Percentiles rank a stretch among this genome's conserved stretches.
Evolutionary conservation across 164 flowering plant genomes (phyloP).

Genomic region (Dillenia turbinata): DNA sequence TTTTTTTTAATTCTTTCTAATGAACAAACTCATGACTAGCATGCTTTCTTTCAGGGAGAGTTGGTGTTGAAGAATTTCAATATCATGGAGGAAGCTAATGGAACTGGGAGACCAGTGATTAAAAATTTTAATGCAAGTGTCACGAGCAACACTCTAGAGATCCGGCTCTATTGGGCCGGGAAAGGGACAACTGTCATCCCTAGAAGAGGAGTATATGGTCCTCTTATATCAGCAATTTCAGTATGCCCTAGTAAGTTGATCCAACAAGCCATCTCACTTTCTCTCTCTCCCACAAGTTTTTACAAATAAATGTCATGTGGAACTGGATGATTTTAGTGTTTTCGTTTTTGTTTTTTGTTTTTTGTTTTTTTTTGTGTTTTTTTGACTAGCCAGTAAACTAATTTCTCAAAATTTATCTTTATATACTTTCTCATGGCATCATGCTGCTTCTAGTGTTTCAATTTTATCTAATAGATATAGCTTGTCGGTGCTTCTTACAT

Average conservation of each 20-base stretch:
- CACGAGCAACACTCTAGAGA: constrained; percentile 25
- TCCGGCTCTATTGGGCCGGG: constrained; percentile 41
- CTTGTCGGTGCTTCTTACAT: too few relatives aligned
- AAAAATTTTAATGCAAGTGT: constrained; percentile 25
- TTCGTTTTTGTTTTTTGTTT: too few relatives aligned
- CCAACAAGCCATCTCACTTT: not conserved
- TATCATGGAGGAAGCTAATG: constrained; percentile 34
- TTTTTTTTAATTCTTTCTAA: not conserved
- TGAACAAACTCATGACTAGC: not conserved
- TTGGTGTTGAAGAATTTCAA: constrained; percentile 32
- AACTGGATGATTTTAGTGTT: not conserved
- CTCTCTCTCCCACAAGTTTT: too few relatives aligned
- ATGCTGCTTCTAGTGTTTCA: too few relatives aligned
- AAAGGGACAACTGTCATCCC: constrained; percentile 41
- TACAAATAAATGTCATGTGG: too few relatives aligned
- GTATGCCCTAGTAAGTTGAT: constrained; percentile 23
- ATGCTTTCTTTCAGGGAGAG: constrained; percentile 20
- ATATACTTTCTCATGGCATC: too few relatives aligned
- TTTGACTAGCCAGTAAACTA: too few relatives aligned
- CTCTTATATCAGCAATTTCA: constrained; percentile 49
- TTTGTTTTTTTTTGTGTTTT: too few relatives aligned
- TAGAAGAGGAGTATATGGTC: constrained; percentile 41
- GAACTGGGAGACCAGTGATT: constrained; percentile 18
- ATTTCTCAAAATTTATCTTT: too few relatives aligned
- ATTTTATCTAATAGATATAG: too few relatives aligned